A percentile compares a stretch with the other conserved stretches of the same genome.
These are phyloP conservation scores for Fusarium acutatum DNA, from an alignment of 2,329 filamentous ascomycete species.

Conservation along the genomic window DNA sequence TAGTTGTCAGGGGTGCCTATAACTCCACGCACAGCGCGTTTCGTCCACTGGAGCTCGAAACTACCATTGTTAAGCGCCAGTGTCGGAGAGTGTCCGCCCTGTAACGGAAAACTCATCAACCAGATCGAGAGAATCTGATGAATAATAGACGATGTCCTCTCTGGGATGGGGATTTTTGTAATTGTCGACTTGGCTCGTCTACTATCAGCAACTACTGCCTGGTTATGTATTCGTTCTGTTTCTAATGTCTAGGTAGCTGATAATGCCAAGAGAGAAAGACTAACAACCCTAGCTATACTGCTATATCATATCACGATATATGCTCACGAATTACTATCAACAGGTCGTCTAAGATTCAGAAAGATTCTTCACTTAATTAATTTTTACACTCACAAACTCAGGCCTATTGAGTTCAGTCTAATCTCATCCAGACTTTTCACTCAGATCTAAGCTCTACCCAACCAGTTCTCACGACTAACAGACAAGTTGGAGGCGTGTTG, in stretches of 20 bases:
- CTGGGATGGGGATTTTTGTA: background rate
- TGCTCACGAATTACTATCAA: background rate
- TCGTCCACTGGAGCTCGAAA: conserved; percentile 36
- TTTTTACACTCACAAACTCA: background rate
- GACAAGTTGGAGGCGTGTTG: conserved; percentile 8
- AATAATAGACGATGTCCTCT: background rate
- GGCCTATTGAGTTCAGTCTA: background rate
- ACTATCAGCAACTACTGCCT: background rate
- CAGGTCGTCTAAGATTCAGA: background rate
- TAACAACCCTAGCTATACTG: background rate
- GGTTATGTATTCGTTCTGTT: background rate
- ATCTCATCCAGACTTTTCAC: background rate
- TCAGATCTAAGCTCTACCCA: background rate
- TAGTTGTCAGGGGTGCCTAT: conserved; percentile 14
- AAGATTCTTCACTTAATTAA: background rate
- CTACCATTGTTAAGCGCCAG: conserved; percentile 22
- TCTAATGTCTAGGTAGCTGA: background rate
- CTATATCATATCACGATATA: background rate
- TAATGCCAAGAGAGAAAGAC: conserved; percentile 1
- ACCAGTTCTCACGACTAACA: background rate
- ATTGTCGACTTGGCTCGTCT: background rate
- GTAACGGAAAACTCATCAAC: conserved; percentile 8
- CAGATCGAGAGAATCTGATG: background rate
- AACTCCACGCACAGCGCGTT: conserved; percentile 33
- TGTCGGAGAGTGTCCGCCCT: conserved; percentile 22